These are phyloP conservation scores for Penicillium sp. DNA, from an alignment of 2,329 filamentous ascomycete species.

Conservation along the genomic window DNA sequence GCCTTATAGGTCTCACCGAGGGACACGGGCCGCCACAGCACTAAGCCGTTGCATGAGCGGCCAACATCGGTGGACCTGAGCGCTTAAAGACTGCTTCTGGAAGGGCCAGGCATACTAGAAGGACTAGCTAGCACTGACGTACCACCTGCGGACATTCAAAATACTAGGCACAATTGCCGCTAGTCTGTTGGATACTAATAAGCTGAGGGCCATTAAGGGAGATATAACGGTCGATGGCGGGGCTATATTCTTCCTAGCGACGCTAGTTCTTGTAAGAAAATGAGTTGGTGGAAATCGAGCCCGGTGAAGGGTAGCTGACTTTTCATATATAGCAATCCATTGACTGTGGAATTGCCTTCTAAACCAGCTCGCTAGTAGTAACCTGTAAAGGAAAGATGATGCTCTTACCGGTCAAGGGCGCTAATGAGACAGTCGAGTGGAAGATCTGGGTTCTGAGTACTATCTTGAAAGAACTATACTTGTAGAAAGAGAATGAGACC, in stretches of 20 bases:
- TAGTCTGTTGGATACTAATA: neutral
- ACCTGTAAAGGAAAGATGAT: neutral
- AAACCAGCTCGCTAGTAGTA: neutral
- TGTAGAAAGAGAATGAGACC: neutral
- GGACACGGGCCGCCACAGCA: neutral
- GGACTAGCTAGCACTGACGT: neutral
- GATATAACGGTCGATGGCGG: conserved; percentile 12
- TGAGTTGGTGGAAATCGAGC: conserved; percentile 9
- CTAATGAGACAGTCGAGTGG: neutral
- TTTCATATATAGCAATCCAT: neutral
- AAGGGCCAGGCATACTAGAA: neutral
- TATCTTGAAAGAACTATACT: neutral
- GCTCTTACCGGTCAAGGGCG: neutral
- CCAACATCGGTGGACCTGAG: neutral
- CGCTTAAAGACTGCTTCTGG: neutral
- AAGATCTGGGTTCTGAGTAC: neutral
- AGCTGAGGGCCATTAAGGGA: neutral
- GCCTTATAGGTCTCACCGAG: neutral
- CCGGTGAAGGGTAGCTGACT: neutral
- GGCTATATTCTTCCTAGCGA: conserved; percentile 15
- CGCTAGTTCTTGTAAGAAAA: conserved; percentile 20
- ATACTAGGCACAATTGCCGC: neutral
- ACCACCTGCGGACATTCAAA: neutral
- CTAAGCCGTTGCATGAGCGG: no score
- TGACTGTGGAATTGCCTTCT: neutral